Percentiles rank a stretch among this genome's conserved stretches.
These are phyloP conservation scores for Coemansia sp. DNA, from an alignment of 192 early-diverging fungal genomes.

Conservation along the genomic window DNA sequence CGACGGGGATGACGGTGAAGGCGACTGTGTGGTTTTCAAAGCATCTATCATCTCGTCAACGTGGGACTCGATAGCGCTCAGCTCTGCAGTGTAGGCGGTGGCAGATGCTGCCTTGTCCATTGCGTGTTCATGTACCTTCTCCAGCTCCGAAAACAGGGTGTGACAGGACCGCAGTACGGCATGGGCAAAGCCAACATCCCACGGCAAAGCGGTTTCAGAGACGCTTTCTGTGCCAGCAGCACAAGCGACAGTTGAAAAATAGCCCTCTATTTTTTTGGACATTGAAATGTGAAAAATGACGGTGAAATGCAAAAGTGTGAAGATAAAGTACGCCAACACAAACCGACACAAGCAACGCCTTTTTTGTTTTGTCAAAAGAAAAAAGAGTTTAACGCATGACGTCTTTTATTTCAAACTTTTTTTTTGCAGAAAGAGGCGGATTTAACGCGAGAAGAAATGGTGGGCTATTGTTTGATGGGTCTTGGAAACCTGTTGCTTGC, in stretches of 20 bases:
- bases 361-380: not conserved
- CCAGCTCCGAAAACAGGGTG: constrained; percentile 28
- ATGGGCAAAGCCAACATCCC: constrained; percentile 21
- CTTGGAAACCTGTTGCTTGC: too few species aligned
- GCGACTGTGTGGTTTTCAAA: constrained; percentile 1
- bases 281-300: not conserved
- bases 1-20: not conserved
- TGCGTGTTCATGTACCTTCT: constrained; percentile 11
- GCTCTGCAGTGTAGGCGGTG: constrained; percentile 21
- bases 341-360: not conserved
- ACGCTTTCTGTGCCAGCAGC: not conserved
- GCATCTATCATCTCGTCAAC: constrained; percentile 19
- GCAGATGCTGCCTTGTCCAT: constrained; percentile 4
- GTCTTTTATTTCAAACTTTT: not conserved
- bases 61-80: constrained; percentile 13
- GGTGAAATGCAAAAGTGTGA: not conserved
- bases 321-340: not conserved
- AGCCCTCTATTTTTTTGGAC: constrained; percentile 22
- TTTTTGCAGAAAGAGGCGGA: not conserved
- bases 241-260: constrained; percentile 7
- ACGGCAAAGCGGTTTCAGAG: not conserved
- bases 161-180: constrained; percentile 39
- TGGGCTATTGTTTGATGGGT: too few species aligned
- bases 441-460: not conserved
- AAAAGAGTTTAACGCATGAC: not conserved